Conservation (phyloP, 805 yeast genomes). For the Metschnikowia peoriensis region DNA sequence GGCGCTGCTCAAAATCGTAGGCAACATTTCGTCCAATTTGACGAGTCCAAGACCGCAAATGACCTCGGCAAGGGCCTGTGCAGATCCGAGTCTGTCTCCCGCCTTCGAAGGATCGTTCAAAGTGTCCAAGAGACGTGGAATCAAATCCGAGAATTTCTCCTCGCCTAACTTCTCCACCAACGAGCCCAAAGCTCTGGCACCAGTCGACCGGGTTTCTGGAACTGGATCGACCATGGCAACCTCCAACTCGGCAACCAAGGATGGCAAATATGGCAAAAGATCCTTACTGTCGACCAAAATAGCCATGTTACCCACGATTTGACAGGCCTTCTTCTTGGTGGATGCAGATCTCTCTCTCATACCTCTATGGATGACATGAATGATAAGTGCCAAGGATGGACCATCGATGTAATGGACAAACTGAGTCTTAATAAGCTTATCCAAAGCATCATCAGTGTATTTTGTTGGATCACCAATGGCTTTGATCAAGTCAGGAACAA, state of each 20-base stretch:
- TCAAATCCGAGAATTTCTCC: slow-evolving; percentile 88
- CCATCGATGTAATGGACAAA: slow-evolving; percentile 98
- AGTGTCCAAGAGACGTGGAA: slow-evolving; percentile 73
- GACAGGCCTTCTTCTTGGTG: slow-evolving; percentile 91
- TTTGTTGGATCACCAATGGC: slow-evolving; percentile 97
- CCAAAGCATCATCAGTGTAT: slow-evolving; percentile 83
- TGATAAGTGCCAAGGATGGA: slow-evolving; percentile 91
- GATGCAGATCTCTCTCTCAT: slow-evolving; percentile 92
- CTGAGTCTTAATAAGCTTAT: slow-evolving; percentile 81
- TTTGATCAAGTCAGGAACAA: slow-evolving; percentile 81
- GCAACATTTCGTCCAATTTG: slow-evolving; percentile 86
- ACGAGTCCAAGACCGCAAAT: slow-evolving; percentile 85
- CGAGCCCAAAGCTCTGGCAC: slow-evolving; percentile 95
- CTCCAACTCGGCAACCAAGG: slow-evolving; percentile 79
- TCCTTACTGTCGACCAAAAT: slow-evolving; percentile 89
- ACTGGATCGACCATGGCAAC: slow-evolving; percentile 98
- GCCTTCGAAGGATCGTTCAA: slow-evolving; percentile 73
- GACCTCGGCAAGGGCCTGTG: slow-evolving; percentile 95
- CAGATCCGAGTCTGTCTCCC: slow-evolving; percentile 95
- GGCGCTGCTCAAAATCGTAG: slow-evolving; percentile 72
- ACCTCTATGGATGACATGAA: slow-evolving; percentile 94
- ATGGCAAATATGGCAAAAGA: slow-evolving; percentile 75
- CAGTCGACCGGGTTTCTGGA: slow-evolving; percentile 94
- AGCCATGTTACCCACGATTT: slow-evolving; percentile 98
- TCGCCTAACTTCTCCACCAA: slow-evolving; percentile 96